Conservation (phyloP, 2,329 filamentous ascomycete genomes). For the Penicillium sp. region DNA sequence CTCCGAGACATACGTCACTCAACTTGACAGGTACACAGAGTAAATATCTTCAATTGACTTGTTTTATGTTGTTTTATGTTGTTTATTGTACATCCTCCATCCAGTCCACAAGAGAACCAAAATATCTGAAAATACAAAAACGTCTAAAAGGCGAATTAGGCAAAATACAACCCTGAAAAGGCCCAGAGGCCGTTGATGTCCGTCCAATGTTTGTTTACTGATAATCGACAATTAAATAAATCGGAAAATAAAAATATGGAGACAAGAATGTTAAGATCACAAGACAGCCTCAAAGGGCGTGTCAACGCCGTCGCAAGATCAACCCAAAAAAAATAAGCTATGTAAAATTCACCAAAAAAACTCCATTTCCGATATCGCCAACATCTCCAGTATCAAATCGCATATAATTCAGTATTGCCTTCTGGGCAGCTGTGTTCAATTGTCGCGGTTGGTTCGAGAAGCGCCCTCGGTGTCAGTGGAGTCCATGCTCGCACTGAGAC, state of each 20-base stretch:
- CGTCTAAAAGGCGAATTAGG: not conserved
- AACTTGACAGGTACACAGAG: not conserved
- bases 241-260: not conserved
- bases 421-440: constrained; percentile 5
- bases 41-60: not conserved
- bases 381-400: not conserved
- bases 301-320: constrained; percentile 1
- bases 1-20: constrained; percentile 28
- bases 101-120: too few species aligned
- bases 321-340: not conserved
- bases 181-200: not conserved
- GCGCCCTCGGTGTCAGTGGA: constrained; percentile 20
- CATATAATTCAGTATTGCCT: not conserved
- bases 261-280: constrained; percentile 6
- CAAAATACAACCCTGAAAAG: not conserved
- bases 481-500: constrained; percentile 29
- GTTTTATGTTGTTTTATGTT: not conserved
- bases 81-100: not conserved
- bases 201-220: not conserved
- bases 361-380: not conserved
- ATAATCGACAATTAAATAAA: not conserved
- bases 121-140: not conserved
- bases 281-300: not conserved
- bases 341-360: constrained; percentile 4
- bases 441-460: constrained; percentile 15